phyloP scores from a whole-genome alignment of 164 flowering plant genomes.

The Dillenia suffruticosa region DNA sequence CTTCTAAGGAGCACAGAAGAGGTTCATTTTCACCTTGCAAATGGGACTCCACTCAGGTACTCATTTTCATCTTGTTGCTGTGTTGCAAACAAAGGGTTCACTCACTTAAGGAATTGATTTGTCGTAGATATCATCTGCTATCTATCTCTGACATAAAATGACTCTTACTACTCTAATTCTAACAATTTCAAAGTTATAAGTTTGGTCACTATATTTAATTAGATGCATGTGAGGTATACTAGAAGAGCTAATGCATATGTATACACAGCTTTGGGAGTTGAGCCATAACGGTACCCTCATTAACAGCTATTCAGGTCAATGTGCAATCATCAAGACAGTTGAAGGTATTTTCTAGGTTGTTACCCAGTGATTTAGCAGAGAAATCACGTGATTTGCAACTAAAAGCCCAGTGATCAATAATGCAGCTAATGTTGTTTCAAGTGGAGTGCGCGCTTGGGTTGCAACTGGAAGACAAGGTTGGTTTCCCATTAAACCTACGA shows the following conservation, averaged over 20 bases:
- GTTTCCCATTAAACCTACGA: neutral
- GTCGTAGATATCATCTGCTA: neutral
- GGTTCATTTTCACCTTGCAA: slow-evolving; percentile 56
- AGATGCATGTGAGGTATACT: slow-evolving; percentile 3
- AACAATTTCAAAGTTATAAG: neutral
- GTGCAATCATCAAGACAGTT: slow-evolving; percentile 43
- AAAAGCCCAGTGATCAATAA: slow-evolving; percentile 2
- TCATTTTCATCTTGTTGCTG: neutral
- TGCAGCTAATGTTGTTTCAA: slow-evolving; percentile 35
- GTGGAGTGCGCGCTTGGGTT: slow-evolving; percentile 75
- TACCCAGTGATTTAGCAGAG: neutral
- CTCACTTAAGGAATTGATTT: neutral
- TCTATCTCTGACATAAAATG: neutral
- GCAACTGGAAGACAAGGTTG: slow-evolving; percentile 79
- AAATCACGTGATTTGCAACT: neutral
- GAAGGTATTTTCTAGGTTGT: slow-evolving; percentile 36
- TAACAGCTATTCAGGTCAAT: slow-evolving; percentile 71
- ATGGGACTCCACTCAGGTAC: slow-evolving; percentile 65
- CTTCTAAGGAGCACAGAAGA: slow-evolving; percentile 33
- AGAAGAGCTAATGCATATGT: neutral
- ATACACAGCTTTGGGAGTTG: slow-evolving; percentile 70
- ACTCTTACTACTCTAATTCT: neutral
- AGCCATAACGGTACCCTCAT: slow-evolving; percentile 47
- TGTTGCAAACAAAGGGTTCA: neutral
- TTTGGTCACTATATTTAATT: neutral